Base-by-base conservation (phyloP, 805 yeast genomes). In the Tetrapisispora pingtungensis region DNA sequence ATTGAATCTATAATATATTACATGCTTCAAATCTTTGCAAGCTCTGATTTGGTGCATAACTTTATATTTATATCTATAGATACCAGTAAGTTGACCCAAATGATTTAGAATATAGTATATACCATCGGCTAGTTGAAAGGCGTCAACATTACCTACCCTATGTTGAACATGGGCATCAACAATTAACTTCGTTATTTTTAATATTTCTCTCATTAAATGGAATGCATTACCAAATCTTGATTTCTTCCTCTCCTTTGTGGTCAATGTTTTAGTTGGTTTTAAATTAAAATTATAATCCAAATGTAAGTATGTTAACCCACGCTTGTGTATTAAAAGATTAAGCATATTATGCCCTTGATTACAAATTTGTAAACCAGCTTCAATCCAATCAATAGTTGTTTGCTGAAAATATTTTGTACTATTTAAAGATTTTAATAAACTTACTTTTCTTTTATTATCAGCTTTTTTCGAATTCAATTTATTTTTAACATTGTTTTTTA, bases 31-130 rank as follows among this genome's bases (percentile, higher is more conserved):
- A 64, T 93, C 98, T 61, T 93, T 93, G 62, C 97, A 88, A 2
- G 95, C 89, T 41, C 97, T 75, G 34, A 93, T 89, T 63, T 93
- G 99, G 58, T 89, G 97, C 99, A 93, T 93, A 10, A 90, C 97
- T 59, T 86, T 85, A 66, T 93, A 93, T 68, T 93, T 93, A 73
- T 93, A 93, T 44, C 99, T 76, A 66, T 93, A 93, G 46, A 93
- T 84, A 46, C 99, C 99, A 0, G 97, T 93, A 42, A 93, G 71
- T 60, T 89, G 97, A 31, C 99, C 99, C 49, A 93, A 66, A 65
- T 93, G 98, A 59, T 89, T 90, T 51, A 93, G 68, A 26, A 87
- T 81, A 62, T 93, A 93, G 64, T 93, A 78, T 22, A 93, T 66
- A 26, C 96, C 98, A 66, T 93, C 99, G 0, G 98, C 97, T 36